Base-by-base conservation (phyloP, 805 yeast genomes). In the Schwanniomyces occidentalis region DNA sequence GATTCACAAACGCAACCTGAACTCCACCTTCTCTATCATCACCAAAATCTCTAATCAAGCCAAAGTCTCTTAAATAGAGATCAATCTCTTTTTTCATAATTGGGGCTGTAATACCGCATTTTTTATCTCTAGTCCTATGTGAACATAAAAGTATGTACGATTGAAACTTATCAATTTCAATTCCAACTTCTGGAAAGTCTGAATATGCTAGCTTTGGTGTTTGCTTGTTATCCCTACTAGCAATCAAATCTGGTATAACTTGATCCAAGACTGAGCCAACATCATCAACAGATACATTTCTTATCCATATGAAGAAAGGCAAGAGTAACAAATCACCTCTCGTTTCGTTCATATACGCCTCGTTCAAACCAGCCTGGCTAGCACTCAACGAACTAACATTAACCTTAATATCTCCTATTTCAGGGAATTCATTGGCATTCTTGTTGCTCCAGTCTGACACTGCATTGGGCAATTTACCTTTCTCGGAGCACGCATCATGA, bases 51-150 rank as follows among this genome's bases (percentile, higher is more conserved):
- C 98, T 72, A 46, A 78, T 76, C 12, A 85, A 63, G 3, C 80
- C 95, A 22, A 75, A 65, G 4, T 85, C 86, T 39, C 95, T 69
- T 27, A 91, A 65, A 45, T 83, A 76, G 6, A 72, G 55, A 29
- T 88, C 95, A 57, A 91, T 76, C 41, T 85, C 88, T 45, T 77
- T 81, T 53, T 80, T 83, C 81, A 91, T 74, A 23, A 87, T 74
- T 9, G 97, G 97, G 0, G 98, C 98, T 1, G 97, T 87, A 30
- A 88, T 69, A 31, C 96, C 97, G 61, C 99, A 91, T 42, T 91
- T 70, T 57, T 88, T 90, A 56, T 91, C 99, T 58, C 98, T 80
- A 8, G 95, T 86, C 32, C 73, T 71, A 60, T 91, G 99, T 0
- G 97, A 90, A 51, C 99, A 91, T 33, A 93, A 59, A 31, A 93